phyloP scores from a whole-genome alignment of 2,329 filamentous ascomycete species.

The Pseudogymnoascus sp. region DNA sequence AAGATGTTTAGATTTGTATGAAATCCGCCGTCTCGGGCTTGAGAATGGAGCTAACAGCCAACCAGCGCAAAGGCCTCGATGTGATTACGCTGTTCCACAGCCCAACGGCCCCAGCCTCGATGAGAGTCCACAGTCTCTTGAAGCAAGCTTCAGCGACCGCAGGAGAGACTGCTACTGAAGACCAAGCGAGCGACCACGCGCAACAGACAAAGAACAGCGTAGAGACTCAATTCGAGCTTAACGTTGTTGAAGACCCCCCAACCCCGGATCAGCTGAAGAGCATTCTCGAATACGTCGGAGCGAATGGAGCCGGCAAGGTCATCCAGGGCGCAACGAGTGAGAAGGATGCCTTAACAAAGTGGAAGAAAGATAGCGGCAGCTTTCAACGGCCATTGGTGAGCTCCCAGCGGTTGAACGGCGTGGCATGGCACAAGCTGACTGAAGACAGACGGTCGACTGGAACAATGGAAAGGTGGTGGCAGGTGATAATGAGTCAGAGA shows the following conservation, averaged over 20 bases:
- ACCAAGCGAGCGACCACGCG: constrained; percentile 63
- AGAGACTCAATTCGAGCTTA: constrained; percentile 76
- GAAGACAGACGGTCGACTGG: constrained; percentile 71
- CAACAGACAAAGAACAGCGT: constrained; percentile 45
- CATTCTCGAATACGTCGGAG: constrained; percentile 76
- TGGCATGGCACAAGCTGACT: constrained; percentile 21
- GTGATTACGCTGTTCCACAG: constrained; percentile 96
- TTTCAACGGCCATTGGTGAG: constrained; percentile 75
- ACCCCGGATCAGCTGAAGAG: constrained; percentile 76
- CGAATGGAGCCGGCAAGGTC: constrained; percentile 52
- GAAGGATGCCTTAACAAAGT: constrained; percentile 71
- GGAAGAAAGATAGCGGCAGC: constrained; percentile 60
- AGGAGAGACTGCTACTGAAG: constrained; percentile 59
- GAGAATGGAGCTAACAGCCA: neutral
- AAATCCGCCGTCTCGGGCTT: neutral
- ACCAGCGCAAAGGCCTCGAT: constrained; percentile 72
- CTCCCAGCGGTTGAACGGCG: constrained; percentile 18
- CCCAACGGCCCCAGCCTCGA: constrained; percentile 64
- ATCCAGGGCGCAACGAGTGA: constrained; percentile 67
- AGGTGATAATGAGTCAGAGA: constrained; percentile 80
- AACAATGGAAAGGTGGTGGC: constrained; percentile 75
- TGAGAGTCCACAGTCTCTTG: constrained; percentile 65
- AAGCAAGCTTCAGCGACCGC: constrained; percentile 73
- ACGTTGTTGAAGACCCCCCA: constrained; percentile 72
- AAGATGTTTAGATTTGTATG: constrained; percentile 32